Base-by-base conservation (phyloP, 805 yeast genomes). In the Candida takata region DNA sequence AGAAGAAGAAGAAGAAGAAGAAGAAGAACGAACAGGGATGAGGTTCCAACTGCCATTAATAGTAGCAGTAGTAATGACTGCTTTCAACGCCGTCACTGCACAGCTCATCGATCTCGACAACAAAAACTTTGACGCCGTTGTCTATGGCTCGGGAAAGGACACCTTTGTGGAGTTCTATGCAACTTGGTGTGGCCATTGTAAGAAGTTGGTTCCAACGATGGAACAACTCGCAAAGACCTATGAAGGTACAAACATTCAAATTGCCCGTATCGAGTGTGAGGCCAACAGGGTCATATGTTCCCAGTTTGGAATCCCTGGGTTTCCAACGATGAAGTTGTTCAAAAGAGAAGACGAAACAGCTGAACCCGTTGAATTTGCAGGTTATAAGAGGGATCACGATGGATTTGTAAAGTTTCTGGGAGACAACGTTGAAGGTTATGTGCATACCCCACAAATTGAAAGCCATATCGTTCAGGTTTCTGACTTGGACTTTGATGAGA, bases 121-220 rank as follows among this genome's bases (percentile, higher is more conserved):
- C 14, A 54, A 60, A 24, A 72, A 64, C 42, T 79, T 79, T 51
- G 72, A 74, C 35, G 71, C 68, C 13, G 56, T 74, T 28, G 81
- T 77, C 13, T 59, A 70, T 36, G 70, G 75, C 31, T 70, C 81
- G 6, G 77, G 72, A 24, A 82, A 81, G 67, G 81, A 78, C 49
- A 72, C 88, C 8, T 69, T 86, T 43, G 84, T 85, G 44, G 83
- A 85, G 66, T 90, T 87, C 65, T 90, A 84, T 57, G 97, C 97
- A 34, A 87, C 95, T 57, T 88, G 96, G 96, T 87, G 95, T 69
- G 87, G 95, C 33, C 95, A 87, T 70, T 86, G 96, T 70, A 85
- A 85, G 70, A 84, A 72, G 57, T 70, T 88, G 56, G 90, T 87
- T 30, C 95, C 96, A 51, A 70, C 69, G 39, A 86, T 79, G 69